Evolutionary conservation across 805 yeast genomes (phyloP).

Genomic region (Sugiyamaella valdiviana): DNA sequence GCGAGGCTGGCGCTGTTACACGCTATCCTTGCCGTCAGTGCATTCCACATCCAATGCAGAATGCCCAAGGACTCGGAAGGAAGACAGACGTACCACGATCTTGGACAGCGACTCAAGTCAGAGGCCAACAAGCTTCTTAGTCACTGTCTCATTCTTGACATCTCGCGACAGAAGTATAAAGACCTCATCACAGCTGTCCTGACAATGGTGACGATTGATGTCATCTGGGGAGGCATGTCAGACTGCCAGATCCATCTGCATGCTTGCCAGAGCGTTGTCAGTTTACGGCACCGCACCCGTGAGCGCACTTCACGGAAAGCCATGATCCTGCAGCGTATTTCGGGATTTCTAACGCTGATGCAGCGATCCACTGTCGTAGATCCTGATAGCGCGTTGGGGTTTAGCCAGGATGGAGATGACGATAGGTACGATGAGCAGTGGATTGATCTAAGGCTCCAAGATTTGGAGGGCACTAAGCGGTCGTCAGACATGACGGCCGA

Average conservation of each 20-base stretch:
- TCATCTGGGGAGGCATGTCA: constrained; percentile 87
- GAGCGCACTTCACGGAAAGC: constrained; percentile 71
- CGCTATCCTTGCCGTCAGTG: constrained; percentile 74
- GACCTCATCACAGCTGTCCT: constrained; percentile 77
- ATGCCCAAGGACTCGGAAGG: constrained; percentile 60
- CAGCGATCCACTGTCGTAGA: constrained; percentile 65
- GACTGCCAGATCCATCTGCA: constrained; percentile 71
- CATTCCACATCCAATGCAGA: constrained; percentile 71
- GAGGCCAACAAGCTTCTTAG: constrained; percentile 68
- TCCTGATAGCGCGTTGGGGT: constrained; percentile 9
- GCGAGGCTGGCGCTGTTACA: constrained; percentile 73
- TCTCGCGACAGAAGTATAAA: constrained; percentile 61
- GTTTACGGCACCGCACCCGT: constrained; percentile 59
- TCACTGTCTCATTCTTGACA: constrained; percentile 46
- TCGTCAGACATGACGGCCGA: background rate
- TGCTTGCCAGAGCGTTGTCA: constrained; percentile 70
- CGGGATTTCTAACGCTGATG: constrained; percentile 63
- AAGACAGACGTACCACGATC: constrained; percentile 61
- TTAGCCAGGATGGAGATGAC: constrained; percentile 21
- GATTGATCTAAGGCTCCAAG: constrained; percentile 25
- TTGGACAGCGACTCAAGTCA: constrained; percentile 67
- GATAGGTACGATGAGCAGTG: constrained; percentile 14
- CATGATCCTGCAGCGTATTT: constrained; percentile 66
- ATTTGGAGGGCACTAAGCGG: constrained; percentile 14
- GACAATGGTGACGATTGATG: constrained; percentile 82